A percentile compares a stretch with the other conserved stretches of the same genome.
phyloP scores from a whole-genome alignment of 1,284 basidiomycete genomes.

The Microstroma glucosiphilum region DNA sequence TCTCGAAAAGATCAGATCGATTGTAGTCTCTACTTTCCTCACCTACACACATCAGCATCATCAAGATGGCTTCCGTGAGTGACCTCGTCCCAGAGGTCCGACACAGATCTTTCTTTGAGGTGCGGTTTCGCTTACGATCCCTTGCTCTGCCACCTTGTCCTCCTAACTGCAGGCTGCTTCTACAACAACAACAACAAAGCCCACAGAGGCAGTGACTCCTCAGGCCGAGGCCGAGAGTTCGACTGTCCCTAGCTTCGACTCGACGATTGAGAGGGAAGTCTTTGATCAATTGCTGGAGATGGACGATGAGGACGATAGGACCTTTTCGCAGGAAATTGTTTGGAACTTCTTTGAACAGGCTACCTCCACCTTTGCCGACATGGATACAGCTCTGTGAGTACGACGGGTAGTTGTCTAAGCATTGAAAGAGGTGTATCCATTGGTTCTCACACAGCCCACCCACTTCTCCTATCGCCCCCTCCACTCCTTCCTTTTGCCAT shows the following conservation, averaged over 20 bases:
- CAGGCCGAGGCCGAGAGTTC: not conserved
- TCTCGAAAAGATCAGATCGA: no score
- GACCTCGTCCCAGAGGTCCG: no score
- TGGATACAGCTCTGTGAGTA: constrained; percentile 71
- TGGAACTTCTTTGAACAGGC: constrained; percentile 66
- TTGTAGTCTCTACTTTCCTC: no score
- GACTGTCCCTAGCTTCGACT: constrained; percentile 14
- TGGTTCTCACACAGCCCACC: constrained; percentile 9
- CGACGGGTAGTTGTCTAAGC: not conserved
- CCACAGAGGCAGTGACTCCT: no score
- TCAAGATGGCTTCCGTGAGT: no score
- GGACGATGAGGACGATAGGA: constrained; percentile 70
- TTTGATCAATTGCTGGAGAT: constrained; percentile 82
- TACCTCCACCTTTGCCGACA: constrained; percentile 65
- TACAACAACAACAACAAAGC: no score
- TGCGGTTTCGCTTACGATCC: no score
- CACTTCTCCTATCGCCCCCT: not conserved
- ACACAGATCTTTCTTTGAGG: no score
- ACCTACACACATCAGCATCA: no score
- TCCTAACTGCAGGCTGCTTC: no score
- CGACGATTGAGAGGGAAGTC: constrained; percentile 67
- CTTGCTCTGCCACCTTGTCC: no score
- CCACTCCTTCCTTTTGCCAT: not conserved
- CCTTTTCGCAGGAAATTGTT: constrained; percentile 73
- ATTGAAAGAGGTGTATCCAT: not conserved